phyloP scores from a whole-genome alignment of 2,329 filamentous ascomycete species.

The Colletotrichum endophyticum region DNA sequence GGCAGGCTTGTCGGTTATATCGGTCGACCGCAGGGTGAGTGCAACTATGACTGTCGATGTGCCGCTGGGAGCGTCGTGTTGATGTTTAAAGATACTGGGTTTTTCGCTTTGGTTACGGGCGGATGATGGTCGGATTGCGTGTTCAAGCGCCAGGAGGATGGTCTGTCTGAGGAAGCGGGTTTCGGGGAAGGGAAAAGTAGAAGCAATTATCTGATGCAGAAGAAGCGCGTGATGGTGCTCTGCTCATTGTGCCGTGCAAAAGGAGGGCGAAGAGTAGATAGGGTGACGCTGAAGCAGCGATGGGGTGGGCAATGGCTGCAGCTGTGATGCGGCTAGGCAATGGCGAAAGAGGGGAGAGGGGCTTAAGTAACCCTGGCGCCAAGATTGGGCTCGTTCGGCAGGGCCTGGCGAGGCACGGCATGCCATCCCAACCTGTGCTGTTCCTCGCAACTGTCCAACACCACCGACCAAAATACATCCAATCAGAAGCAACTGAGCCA shows the following conservation, averaged over 20 bases:
- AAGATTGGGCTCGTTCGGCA: neutral
- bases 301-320: neutral
- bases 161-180: neutral
- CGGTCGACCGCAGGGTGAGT: neutral
- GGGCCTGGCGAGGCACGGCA: neutral
- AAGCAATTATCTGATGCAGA: conserved; percentile 10
- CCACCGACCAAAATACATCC: neutral
- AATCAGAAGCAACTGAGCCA: neutral
- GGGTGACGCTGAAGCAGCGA: neutral
- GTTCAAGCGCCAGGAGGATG: conserved; percentile 13
- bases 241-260: conserved; percentile 22
- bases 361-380: conserved; percentile 19
- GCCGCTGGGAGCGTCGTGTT: neutral
- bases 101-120: neutral
- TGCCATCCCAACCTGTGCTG: neutral
- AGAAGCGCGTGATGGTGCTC: conserved; percentile 10
- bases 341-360: conserved; percentile 13
- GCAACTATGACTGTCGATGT: neutral
- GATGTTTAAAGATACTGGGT: neutral
- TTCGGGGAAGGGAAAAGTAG: conserved; percentile 14
- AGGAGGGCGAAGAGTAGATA: neutral
- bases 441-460: neutral
- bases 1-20: neutral
- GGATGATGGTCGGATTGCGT: neutral
- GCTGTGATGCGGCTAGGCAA: neutral